Evolutionary conservation across 2,329 filamentous ascomycete genomes (phyloP).

Genomic region (Xylariaceae sp.): DNA sequence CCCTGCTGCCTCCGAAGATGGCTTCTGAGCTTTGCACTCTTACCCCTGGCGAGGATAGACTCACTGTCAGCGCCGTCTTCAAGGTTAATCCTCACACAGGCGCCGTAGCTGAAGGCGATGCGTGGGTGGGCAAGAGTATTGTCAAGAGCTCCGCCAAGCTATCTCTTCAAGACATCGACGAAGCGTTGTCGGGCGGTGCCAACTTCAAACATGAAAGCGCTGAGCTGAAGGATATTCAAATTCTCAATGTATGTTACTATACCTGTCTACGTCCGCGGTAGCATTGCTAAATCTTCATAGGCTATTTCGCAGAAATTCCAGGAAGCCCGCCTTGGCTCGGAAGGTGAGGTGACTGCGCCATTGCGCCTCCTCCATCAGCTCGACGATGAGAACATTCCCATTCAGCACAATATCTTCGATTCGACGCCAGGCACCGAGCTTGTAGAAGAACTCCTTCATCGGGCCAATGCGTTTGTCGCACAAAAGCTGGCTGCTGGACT

Average conservation of each 20-base stretch:
- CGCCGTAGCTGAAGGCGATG: constrained; percentile 75
- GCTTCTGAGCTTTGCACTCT: constrained; percentile 86
- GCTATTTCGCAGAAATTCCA: constrained; percentile 86
- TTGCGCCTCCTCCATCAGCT: constrained; percentile 89
- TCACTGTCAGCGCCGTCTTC: constrained; percentile 92
- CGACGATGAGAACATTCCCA: constrained; percentile 96
- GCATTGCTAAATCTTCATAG: constrained; percentile 38
- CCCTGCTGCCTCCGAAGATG: constrained; percentile 85
- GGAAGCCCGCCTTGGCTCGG: constrained; percentile 78
- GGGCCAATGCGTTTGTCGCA: constrained; percentile 85
- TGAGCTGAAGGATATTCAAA: constrained; percentile 73
- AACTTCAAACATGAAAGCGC: constrained; percentile 64
- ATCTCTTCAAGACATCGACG: constrained; percentile 81
- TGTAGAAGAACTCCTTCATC: constrained; percentile 92
- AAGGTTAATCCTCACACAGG: constrained; percentile 81
- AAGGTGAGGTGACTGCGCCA: constrained; percentile 75
- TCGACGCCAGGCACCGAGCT: constrained; percentile 86
- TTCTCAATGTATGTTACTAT: constrained; percentile 61
- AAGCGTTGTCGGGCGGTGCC: constrained; percentile 65
- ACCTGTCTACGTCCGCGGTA: neutral
- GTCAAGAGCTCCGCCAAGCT: constrained; percentile 89
- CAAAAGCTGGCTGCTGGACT: constrained; percentile 76
- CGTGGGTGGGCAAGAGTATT: constrained; percentile 90
- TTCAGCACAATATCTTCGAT: constrained; percentile 94
- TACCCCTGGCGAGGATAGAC: constrained; percentile 79